Percentiles rank a stretch among this genome's conserved stretches.
Conservation (phyloP, 192 early-diverging fungal genomes). For the Kickxella alabastrina region DNA sequence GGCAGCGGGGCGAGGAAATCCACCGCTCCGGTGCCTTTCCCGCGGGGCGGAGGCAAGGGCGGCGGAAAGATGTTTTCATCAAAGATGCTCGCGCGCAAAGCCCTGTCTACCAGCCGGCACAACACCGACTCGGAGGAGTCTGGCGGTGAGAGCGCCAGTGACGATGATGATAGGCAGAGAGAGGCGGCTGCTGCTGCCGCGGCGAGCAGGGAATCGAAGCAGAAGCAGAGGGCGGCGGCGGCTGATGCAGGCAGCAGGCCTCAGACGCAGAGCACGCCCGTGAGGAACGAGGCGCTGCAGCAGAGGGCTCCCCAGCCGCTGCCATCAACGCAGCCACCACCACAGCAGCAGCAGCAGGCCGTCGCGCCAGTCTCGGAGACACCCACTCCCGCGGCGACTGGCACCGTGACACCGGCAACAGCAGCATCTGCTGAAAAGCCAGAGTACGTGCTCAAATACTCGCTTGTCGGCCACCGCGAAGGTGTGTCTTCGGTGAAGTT, state of each 20-base stretch:
- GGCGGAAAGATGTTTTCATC: slow-evolving; percentile 53
- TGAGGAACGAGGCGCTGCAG: no score
- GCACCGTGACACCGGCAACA: slow-evolving; percentile 6
- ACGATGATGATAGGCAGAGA: background rate
- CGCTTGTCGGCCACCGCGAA: slow-evolving; percentile 91
- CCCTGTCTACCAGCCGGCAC: slow-evolving; percentile 20
- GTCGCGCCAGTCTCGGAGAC: slow-evolving; percentile 13
- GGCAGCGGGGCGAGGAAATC: no score
- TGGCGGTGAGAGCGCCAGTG: slow-evolving; percentile 2
- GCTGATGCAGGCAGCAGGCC: no score
- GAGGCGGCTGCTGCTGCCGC: no score
- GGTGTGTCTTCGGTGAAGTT: slow-evolving; percentile 94
- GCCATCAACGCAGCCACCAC: slow-evolving; percentile 1
- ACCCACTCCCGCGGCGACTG: slow-evolving; percentile 2
- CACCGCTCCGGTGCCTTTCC: slow-evolving; percentile 2
- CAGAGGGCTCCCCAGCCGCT: background rate
- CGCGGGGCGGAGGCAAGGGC: slow-evolving; percentile 39
- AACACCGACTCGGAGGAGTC: slow-evolving; percentile 16
- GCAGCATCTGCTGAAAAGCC: slow-evolving; percentile 55
- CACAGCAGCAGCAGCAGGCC: slow-evolving; percentile 11
- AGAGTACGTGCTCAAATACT: slow-evolving; percentile 82
- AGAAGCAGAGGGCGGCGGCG: slow-evolving; percentile 10
- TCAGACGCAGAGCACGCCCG: no score
- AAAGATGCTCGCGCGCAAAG: slow-evolving; percentile 48
- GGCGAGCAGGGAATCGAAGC: slow-evolving; percentile 1